Evolutionary conservation across 1,139 yeast species (phyloP).

Genomic region (Hyphopichia pseudoburtonii): DNA sequence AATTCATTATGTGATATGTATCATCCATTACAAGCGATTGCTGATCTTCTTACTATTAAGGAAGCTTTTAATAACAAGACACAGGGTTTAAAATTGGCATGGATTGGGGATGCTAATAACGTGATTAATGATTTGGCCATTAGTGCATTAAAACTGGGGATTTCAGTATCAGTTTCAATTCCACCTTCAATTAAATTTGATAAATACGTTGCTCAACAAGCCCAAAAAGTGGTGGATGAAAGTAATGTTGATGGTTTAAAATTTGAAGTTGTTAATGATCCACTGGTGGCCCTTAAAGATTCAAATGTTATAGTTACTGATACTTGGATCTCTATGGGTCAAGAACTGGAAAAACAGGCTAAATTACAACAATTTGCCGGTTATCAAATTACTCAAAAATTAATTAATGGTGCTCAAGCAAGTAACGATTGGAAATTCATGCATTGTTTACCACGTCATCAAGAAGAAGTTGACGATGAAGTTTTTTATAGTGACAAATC

Average conservation of each 20-base stretch:
- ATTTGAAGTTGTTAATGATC: slow-evolving; percentile 60
- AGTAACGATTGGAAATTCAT: slow-evolving; percentile 70
- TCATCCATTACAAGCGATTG: slow-evolving; percentile 87
- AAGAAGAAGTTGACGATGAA: slow-evolving; percentile 82
- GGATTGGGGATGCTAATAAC: slow-evolving; percentile 94
- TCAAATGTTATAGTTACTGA: slow-evolving; percentile 83
- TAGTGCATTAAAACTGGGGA: slow-evolving; percentile 76
- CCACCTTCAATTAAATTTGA: slow-evolving; percentile 70
- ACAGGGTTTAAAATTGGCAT: slow-evolving; percentile 67
- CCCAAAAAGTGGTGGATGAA: slow-evolving; percentile 42
- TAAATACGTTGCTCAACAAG: slow-evolving; percentile 47
- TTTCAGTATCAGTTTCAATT: slow-evolving; percentile 72
- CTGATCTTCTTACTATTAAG: slow-evolving; percentile 75
- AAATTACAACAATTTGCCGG: slow-evolving; percentile 74
- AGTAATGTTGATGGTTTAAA: slow-evolving; percentile 42
- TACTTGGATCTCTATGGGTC: slow-evolving; percentile 93
- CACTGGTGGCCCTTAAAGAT: slow-evolving; percentile 58
- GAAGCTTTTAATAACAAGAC: slow-evolving; percentile 55
- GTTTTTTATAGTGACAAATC: slow-evolving; percentile 77
- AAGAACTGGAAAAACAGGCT: slow-evolving; percentile 65
- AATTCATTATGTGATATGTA: slow-evolving; percentile 81
- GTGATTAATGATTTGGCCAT: slow-evolving; percentile 83
- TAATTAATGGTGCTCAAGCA: slow-evolving; percentile 56
- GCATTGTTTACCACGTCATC: slow-evolving; percentile 89
- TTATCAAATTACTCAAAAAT: slow-evolving; percentile 67